Evolutionary conservation across 805 yeast species (phyloP), one percentile per base, ranked within the genome.

Genomic region (Myxozyma monticola): DNA sequence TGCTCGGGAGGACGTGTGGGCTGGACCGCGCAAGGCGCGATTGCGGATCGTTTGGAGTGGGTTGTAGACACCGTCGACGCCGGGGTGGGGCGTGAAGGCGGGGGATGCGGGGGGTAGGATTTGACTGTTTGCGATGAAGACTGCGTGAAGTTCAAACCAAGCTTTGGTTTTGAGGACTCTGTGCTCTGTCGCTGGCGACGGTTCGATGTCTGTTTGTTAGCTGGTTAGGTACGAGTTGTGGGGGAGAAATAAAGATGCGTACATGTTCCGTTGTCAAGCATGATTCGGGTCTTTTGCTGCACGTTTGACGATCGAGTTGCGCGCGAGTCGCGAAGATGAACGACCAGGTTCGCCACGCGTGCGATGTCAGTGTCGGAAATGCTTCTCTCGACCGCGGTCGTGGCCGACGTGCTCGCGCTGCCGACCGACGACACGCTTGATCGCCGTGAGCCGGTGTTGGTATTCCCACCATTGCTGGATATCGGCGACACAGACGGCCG

Each of bases 51-150:
- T 42, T 29, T 56, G 60, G 7, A 56, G 47, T 4, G 59, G 59
- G 36, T 56, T 56, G 42, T 56, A 56, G 22, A 51, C 60, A 5
- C 59, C 57, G 35, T 56, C 60, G 17, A 54, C 59, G 22, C 60
- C 50, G 2, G 51, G 39, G 39, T 39, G 49, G 12, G 36, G 21
- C 9, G 29, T 18, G 24, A 14, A 22, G 0, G 29, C 20, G 3
- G 42, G 35, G 10, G 39, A 24, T 5, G 28, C 17, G 48, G 39
- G 35, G 2, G 45, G 33, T 15, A 29, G 17, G 8, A 25, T 18
- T 30, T 55, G 60, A 10, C 39, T 17, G 17, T 51, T 47, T 10
- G 36, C 18, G 24, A 55, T 56, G 18, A 28, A 42, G 5, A 54
- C 52, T 1, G 49, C 38, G 41, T 48, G 57, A 6, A 56, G 38